Base-by-base conservation (phyloP, 169 alveolate genomes). In the Eimeria brunetti region DNA sequence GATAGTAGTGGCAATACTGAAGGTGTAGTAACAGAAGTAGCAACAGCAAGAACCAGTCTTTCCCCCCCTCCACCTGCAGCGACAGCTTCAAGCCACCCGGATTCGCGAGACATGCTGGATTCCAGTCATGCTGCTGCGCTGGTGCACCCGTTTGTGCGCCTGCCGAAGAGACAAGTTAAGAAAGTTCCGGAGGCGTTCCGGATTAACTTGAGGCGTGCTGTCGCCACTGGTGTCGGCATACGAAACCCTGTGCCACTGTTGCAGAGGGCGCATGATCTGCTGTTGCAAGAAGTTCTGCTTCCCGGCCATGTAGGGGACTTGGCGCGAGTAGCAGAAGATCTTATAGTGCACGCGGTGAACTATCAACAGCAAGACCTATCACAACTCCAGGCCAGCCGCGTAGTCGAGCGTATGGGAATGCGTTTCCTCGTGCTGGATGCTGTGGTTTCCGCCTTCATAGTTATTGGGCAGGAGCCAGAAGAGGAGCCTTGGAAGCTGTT, bases 71-170 rank as follows among this genome's bases (percentile, higher is more conserved):
- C 44, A n/a, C 30, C 7, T n/a, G 44, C 20, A 30, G 6, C 44
- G 38, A 9, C 20, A 8, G n/a, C n/a, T n/a, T n/a, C n/a, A n/a
- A n/a, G n/a, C n/a, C n/a, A n/a, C n/a, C n/a, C n/a, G n/a, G n/a
- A n/a, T n/a, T n/a, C n/a, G n/a, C n/a, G 1, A 67, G 76, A 20
- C 22, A 16, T 16, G 38, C 76, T 9, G 76, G 76, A 41, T 27
- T 30, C 76, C 11, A 30, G 27, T 30, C 44, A 1, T 67, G 38
- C 38, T 12, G 16, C 5, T n/a, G 5, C 11, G 76, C n/a, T 0
- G 0, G 44, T 8, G 2, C 84, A 75, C 84, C 84, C 84, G 46
- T 75, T 75, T 75, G 84, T 44, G 60, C 84, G 84, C 18, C 84
- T 75, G 84, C 84, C 84, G 22, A 27, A 20, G 38, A 44, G 2